Evolutionary conservation across 202 grass and related monocot species (phyloP).

Genomic region (Brachypodium distachyon): DNA sequence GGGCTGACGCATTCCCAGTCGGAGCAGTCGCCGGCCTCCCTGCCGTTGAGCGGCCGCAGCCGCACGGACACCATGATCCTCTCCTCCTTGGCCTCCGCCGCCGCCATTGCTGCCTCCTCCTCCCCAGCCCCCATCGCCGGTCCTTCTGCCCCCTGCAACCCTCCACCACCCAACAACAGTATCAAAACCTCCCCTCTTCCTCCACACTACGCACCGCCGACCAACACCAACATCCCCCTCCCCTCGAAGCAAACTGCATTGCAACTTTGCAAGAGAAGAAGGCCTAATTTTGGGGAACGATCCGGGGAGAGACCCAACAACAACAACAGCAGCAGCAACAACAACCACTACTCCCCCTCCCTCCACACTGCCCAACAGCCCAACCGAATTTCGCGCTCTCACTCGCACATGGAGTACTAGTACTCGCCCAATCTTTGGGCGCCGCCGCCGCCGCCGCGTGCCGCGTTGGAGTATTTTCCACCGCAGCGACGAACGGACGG

Average conservation of each 20-base stretch:
- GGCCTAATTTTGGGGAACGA: conserved; percentile 28
- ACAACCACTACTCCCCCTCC: not conserved
- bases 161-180: conserved; percentile 19
- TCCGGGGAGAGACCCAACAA: conserved; percentile 12
- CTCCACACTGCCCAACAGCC: not conserved
- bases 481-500: not conserved
- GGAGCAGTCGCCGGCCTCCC: conserved; percentile 60
- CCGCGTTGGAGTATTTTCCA: conserved; percentile 24
- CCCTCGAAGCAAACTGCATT: conserved; percentile 20
- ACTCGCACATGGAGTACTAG: conserved; percentile 19
- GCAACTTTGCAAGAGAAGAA: conserved; percentile 25
- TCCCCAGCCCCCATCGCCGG: conserved; percentile 31
- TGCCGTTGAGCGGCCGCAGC: conserved; percentile 66
- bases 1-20: conserved; percentile 86
- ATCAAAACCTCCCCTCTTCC: not conserved
- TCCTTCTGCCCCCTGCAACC: not conserved
- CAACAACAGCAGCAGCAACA: not conserved
- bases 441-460: conserved; percentile 9
- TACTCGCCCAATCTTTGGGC: not conserved
- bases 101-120: conserved; percentile 28
- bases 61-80: conserved; percentile 89
- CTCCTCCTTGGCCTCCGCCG: conserved; percentile 47
- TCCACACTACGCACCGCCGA: not conserved
- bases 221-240: not conserved
- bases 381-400: too few relatives aligned